phyloP scores from a whole-genome alignment of 2,329 filamentous ascomycete species.

The Trichoderma semiorbis region DNA sequence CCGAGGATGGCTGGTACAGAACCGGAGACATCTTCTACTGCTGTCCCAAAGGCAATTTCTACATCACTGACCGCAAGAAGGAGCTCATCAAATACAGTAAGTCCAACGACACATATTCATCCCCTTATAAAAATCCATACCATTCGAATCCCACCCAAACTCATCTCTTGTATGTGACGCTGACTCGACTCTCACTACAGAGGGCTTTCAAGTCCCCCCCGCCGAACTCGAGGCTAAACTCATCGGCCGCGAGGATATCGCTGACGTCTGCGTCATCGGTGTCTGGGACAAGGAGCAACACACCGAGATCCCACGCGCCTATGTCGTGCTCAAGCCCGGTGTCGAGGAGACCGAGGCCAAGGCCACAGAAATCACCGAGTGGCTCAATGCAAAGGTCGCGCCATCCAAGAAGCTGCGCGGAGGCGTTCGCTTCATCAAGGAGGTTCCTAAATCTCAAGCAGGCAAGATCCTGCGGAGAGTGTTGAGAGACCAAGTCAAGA shows the following conservation, averaged over 20 bases:
- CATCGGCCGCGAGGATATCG: conserved; percentile 41
- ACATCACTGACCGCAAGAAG: conserved; percentile 83
- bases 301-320: conserved; percentile 62
- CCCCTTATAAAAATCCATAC: no score
- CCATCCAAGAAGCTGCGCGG: conserved; percentile 67
- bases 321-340: conserved; percentile 37
- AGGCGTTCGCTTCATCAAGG: conserved; percentile 64
- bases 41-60: conserved; percentile 76
- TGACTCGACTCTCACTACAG: conserved; percentile 21
- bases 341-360: conserved; percentile 33
- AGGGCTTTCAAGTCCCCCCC: conserved; percentile 68
- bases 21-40: conserved; percentile 84
- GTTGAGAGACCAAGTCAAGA: conserved; percentile 44
- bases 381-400: conserved; percentile 56
- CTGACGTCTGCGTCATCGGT: conserved; percentile 64
- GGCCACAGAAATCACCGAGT: conserved; percentile 35
- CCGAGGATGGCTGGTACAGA: conserved; percentile 79
- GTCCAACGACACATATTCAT: conserved; percentile 21
- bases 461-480: conserved; percentile 49
- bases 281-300: conserved; percentile 55
- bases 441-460: conserved; percentile 65
- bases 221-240: conserved; percentile 59
- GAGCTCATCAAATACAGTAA: conserved; percentile 56
- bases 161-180: neutral
- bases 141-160: fast-evolving